A percentile compares a stretch with the other conserved stretches of the same genome.
These are phyloP conservation scores for Rhodotorula sphaerocarpa DNA, from an alignment of 768 basidiomycete species.

Conservation along the genomic window DNA sequence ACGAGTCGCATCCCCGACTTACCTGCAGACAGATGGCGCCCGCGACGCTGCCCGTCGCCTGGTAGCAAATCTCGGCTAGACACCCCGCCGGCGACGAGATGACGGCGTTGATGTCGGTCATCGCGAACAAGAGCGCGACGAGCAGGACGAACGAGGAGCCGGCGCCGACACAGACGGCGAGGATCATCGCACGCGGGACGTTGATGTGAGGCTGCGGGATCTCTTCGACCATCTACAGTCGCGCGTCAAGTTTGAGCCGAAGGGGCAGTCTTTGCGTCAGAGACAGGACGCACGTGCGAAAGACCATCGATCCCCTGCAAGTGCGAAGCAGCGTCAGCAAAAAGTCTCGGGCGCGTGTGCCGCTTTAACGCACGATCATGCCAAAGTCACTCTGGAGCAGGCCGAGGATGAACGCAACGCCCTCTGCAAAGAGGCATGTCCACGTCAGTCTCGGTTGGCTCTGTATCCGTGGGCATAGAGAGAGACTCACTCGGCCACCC, in stretches of 20 bases:
- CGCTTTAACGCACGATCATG: too few relatives aligned
- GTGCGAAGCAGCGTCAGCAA: too few relatives aligned
- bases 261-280: neutral
- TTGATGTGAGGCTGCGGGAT: conserved; percentile 33
- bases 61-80: conserved; percentile 33
- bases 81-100: conserved; percentile 29
- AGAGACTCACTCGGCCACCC: conserved; percentile 32
- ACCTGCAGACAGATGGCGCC: conserved; percentile 19
- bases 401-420: conserved; percentile 35
- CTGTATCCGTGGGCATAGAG: neutral
- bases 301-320: conserved; percentile 20
- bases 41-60: conserved; percentile 30
- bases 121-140: conserved; percentile 37
- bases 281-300: conserved; percentile 8
- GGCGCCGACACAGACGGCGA: conserved; percentile 35
- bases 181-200: conserved; percentile 37
- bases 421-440: neutral
- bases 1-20: neutral
- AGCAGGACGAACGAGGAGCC: conserved; percentile 33
- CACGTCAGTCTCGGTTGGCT: too few relatives aligned
- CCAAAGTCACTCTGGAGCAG: conserved; percentile 35
- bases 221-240: conserved; percentile 30
- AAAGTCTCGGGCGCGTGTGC: too few relatives aligned
- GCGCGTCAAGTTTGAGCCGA: neutral
- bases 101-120: conserved; percentile 33